Conservation (phyloP, 768 basidiomycete genomes). For the Cystobasidiopsis lactophilus region DNA sequence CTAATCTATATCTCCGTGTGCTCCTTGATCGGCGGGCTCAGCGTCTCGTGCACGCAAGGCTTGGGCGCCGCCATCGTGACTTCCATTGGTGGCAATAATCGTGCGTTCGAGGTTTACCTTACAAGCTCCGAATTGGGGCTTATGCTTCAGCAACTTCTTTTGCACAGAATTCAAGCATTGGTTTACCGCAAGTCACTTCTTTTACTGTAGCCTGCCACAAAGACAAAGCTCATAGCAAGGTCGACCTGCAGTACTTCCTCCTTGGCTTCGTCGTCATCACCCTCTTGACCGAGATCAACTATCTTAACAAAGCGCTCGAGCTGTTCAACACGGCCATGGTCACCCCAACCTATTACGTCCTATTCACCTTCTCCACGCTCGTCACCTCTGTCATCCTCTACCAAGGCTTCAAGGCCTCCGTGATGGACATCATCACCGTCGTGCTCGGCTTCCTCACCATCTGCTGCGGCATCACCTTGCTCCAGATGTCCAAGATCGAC, state of each 20-base stretch:
- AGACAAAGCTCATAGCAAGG: constrained; percentile 17
- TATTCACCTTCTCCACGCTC: constrained; percentile 29
- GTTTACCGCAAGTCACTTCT: constrained; percentile 34
- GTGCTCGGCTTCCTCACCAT: constrained; percentile 59
- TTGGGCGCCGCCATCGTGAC: constrained; percentile 77
- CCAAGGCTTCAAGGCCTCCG: constrained; percentile 62
- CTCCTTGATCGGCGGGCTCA: constrained; percentile 87
- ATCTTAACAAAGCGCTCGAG: constrained; percentile 84
- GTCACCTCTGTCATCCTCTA: constrained; percentile 40
- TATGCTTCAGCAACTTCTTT: too few species aligned
- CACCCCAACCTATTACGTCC: constrained; percentile 5
- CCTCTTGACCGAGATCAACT: constrained; percentile 66
- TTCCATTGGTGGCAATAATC: constrained; percentile 27
- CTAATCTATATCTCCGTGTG: constrained; percentile 57
- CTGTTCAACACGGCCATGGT: constrained; percentile 50
- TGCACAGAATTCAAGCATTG: constrained; percentile 85
- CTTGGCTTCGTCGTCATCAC: constrained; percentile 63
- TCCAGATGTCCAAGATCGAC: constrained; percentile 90
- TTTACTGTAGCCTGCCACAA: not conserved
- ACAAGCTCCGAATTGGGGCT: too few species aligned
- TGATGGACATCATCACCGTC: constrained; percentile 61
- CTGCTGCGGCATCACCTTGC: constrained; percentile 73
- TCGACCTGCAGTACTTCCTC: constrained; percentile 40
- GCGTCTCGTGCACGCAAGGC: constrained; percentile 83
- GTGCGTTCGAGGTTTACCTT: too few species aligned